Base-by-base conservation (phyloP, 805 yeast species). In the Danielia oregonensis region DNA sequence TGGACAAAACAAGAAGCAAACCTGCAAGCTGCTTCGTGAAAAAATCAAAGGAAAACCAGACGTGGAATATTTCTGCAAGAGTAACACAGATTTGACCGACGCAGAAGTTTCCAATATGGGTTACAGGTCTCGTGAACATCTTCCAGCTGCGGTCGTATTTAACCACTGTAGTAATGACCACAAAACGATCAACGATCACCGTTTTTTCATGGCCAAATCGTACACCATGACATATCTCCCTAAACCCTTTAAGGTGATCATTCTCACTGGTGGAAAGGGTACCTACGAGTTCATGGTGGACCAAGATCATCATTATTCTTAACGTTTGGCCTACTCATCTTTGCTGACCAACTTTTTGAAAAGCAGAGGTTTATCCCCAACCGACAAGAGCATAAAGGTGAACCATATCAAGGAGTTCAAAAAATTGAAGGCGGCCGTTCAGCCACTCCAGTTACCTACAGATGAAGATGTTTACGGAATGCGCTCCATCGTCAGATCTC, bases 401-500 rank as follows among this genome's bases (percentile, higher is more conserved):
- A 15, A 22, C n/a, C 40, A 44, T 16, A 31, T 49, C 2, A 29
- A 37, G 2, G 70, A 61, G 38, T 57, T 61, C 27, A 18, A 46
- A 1, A 42, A 46, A 1, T 46, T 72, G 33, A 17, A 37, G 4
- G 15, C 40, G 4, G 9, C 37, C 0, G 43, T 61, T 0, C 47
- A 54, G 9, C 56, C 65, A 3, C 47, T 47, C 17, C 22, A 12
- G 21, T 29, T 48, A 9, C 43, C 37, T 1, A 42, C 35, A 5
- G 55, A 51, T 23, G 61, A 55, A 17, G 55, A 51, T 25, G 42
- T 49, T 18, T 51, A 48, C 40, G 47, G 45, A 17, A 55, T 59
- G 63, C 44, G 49, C 28, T 33, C 40, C 18, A 47, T 45, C 5
- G 52, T 37, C 10, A 32, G 14, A 5, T 15, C 36, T 14, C 24